phyloP scores from a whole-genome alignment of 306 rosid genomes.

The Castanea mollissima region DNA sequence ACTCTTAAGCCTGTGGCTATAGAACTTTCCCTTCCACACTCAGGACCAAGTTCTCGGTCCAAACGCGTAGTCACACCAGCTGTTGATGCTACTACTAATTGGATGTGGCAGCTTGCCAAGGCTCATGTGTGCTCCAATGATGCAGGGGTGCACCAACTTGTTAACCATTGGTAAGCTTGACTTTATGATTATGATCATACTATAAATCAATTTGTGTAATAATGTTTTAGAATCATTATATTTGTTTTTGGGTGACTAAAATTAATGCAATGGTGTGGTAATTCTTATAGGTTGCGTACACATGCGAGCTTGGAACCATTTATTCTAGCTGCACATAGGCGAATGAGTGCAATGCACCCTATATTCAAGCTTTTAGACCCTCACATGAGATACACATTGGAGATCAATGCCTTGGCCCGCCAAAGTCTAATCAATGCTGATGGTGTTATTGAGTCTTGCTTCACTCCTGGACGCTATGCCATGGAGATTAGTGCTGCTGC shows the following conservation, averaged over 20 bases:
- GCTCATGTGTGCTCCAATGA: conserved; percentile 89
- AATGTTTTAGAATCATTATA: neutral
- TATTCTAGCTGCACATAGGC: conserved; percentile 83
- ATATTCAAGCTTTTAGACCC: conserved; percentile 85
- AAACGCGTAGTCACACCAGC: conserved; percentile 75
- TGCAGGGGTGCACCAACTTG: conserved; percentile 94
- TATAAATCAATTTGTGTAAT: neutral
- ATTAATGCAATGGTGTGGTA: neutral
- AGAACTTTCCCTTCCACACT: conserved; percentile 78
- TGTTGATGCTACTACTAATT: conserved; percentile 69
- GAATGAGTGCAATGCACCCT: conserved; percentile 92
- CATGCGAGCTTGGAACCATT: conserved; percentile 82
- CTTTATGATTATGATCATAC: neutral
- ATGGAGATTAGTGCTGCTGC: conserved; percentile 87
- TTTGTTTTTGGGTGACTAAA: neutral
- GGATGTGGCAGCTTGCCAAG: conserved; percentile 95
- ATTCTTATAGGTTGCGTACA: conserved; percentile 64
- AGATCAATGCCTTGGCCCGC: conserved; percentile 81
- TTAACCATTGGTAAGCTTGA: conserved; percentile 72
- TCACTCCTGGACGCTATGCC: conserved; percentile 86
- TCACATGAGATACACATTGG: conserved; percentile 92
- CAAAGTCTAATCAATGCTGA: conserved; percentile 67
- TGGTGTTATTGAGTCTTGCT: conserved; percentile 73
- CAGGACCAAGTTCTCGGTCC: conserved; percentile 51
- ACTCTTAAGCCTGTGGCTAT: conserved; percentile 88